Evolutionary conservation across 768 basidiomycete genomes (phyloP), one percentile per base, ranked within the genome.

Genomic region (Calocybe cyanea): DNA sequence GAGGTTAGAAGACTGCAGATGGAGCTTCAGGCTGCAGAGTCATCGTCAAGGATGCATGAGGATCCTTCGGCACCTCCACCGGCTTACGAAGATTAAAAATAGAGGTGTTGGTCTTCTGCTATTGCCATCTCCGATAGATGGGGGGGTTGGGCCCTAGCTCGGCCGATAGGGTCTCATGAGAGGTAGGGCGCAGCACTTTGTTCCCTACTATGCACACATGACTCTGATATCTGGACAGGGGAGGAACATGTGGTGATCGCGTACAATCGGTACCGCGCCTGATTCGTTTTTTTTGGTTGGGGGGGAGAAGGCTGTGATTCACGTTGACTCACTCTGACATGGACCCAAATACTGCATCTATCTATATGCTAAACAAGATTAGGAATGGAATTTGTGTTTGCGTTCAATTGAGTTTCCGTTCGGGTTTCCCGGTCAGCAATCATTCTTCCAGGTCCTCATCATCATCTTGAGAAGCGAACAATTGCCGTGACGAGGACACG

Each of bases 41-140:
- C 43, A 10, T 41, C 43, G 32, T 30, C 41, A 18, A 18, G 6
- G 25, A 28, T 14, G 19, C 34, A 15, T 2, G 53, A 54, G 31
- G 56, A 46, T 36, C 36, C 30, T 19, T 45, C 43, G 7, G 30
- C 42, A 24, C 53, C 51, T 14, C 56, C 56, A 23, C 56, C 56
- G 1, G 50, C 56, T 2, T 57, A 57, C 42, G 56, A 57, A 10
- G 55, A 50, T 20, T 21, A 36, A 32, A 32, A 32, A 11, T 25
- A 28, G 25, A 11, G 25, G 25, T 11, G 11, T 28, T 6, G 11
- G 11, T 11, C 25, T 28, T 28, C 19, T 19, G 41, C n/a, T 33
- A 39, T 24, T 34, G 8, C 43, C 18, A 23, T 33, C 1, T 19
- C 5, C 32, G 2, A 25, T 43, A 11, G 19, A 32, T 44, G 37